Evolutionary conservation across 2,329 filamentous ascomycete genomes (phyloP), one percentile per base, ranked within the genome.

Genomic region (Neonectria neomacrospora): DNA sequence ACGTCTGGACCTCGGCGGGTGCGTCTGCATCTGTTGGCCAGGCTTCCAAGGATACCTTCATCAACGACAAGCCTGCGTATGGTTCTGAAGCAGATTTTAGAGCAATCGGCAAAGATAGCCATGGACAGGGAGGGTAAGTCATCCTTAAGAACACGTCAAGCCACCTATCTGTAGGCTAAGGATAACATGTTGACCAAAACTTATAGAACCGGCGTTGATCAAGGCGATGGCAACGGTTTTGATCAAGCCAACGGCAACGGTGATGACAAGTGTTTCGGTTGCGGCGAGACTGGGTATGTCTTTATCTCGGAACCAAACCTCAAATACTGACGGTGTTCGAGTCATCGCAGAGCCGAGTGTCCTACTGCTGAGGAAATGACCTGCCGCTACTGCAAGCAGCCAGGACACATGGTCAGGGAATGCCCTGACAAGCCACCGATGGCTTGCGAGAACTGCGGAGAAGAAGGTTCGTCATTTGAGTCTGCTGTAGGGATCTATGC

Each of bases 371-470:
- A 71, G 50, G 72, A 73, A 16, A 76, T 74, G 62, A 58, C 71
- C 23, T 85, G 82, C 66, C 76, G 75, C 34, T 81, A 78, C 65
- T 88, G 85, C 77, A 79, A 81, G 60, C 73, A 85, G 70, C 76
- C 80, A 23, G 86, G 85, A 5, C 86, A 88, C 69, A 78, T 86
- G 70, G 80, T 85, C 54, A 83, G 85, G 20, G 88, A 91, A 54
- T 94, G 91, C 67, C 89, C 90, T 1, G 77, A 83, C 1, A 86
- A 86, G 65, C 83, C 84, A 7, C 80, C 88, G 1, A 77, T 79
- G 70, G 64, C 82, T 9, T 92, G 90, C 77, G 81, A 82, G 53
- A 89, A 90, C 71, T 92, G 90, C 71, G 79, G 84, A 30, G 76
- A 88, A 67, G 83, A 87, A 71, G 88, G 89, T 88, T 73, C 67